Conservation (phyloP, 805 yeast species). For the Komagataella kurtzmanii region DNA sequence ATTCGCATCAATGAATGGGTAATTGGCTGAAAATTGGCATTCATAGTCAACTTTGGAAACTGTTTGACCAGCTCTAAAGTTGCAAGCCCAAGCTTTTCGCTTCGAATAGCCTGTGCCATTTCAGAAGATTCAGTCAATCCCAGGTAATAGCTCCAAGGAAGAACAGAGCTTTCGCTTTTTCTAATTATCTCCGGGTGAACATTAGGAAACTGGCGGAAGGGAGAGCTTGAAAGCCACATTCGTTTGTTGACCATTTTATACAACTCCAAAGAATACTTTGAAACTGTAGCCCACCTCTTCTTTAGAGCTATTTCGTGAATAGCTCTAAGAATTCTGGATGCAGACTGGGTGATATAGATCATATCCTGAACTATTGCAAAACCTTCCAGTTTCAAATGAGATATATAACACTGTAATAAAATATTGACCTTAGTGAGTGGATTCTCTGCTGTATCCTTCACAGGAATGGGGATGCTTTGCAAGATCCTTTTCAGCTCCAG, state of each 20-base stretch:
- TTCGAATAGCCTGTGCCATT: constrained; percentile 68
- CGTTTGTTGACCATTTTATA: constrained; percentile 73
- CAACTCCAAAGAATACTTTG: constrained; percentile 44
- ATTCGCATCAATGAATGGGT: constrained; percentile 55
- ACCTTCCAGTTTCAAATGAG: constrained; percentile 65
- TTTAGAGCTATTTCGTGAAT: constrained; percentile 63
- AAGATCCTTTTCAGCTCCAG: constrained; percentile 54
- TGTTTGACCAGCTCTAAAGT: constrained; percentile 47
- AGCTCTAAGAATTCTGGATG: constrained; percentile 80
- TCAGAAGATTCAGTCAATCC: constrained; percentile 54
- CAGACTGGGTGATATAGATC: constrained; percentile 87
- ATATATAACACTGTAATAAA: constrained; percentile 77
- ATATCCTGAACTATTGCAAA: constrained; percentile 88
- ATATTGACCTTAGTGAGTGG: constrained; percentile 70
- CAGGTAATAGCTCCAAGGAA: constrained; percentile 77
- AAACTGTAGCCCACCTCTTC: constrained; percentile 57
- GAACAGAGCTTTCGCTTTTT: constrained; percentile 64
- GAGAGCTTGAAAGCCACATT: constrained; percentile 77
- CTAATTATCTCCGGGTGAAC: constrained; percentile 61
- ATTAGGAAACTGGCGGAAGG: constrained; percentile 69
- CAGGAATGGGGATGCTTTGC: constrained; percentile 76
- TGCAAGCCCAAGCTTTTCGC: constrained; percentile 48
- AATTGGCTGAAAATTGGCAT: constrained; percentile 61
- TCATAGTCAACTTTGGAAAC: constrained; percentile 58
- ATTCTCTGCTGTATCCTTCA: constrained; percentile 58